Evolutionary conservation across 1,284 basidiomycete genomes (phyloP).

Genomic region (Leccinum pachyderme): DNA sequence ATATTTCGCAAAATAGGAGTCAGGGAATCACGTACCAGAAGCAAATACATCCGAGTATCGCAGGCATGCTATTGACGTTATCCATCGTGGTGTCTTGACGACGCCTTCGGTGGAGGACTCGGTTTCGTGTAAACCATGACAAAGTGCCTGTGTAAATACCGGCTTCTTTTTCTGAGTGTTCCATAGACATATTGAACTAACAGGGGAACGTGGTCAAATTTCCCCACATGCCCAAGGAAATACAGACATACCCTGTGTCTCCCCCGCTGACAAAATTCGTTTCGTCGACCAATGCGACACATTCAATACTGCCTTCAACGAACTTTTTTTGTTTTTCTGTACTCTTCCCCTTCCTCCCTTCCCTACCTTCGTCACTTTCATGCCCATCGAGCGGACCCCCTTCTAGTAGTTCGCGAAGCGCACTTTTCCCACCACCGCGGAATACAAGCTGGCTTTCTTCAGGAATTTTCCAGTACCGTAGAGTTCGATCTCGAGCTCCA

Average conservation of each 20-base stretch:
- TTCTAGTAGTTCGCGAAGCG: conserved; percentile 77
- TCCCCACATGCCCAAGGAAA: conserved; percentile 17
- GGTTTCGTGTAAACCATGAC: conserved; percentile 81
- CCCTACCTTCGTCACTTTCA: conserved; percentile 49
- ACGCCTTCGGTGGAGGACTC: conserved; percentile 71
- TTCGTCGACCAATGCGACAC: conserved; percentile 93
- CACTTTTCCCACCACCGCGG: conserved; percentile 84
- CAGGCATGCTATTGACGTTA: conserved; percentile 80
- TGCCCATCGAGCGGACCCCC: conserved; percentile 55
- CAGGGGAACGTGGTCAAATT: not conserved
- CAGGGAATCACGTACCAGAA: conserved; percentile 57
- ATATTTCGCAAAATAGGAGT: not conserved
- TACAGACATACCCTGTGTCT: conserved; percentile 79
- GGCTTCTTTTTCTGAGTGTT: conserved; percentile 96
- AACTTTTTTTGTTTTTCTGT: conserved; percentile 51
- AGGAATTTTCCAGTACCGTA: conserved; percentile 94
- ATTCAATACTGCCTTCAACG: conserved; percentile 90
- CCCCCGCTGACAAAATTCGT: conserved; percentile 91
- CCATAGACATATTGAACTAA: conserved; percentile 90
- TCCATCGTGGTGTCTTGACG: conserved; percentile 82
- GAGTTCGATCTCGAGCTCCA: conserved; percentile 89
- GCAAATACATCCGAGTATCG: conserved; percentile 91
- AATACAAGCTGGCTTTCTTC: conserved; percentile 97
- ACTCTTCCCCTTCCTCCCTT: conserved; percentile 39
- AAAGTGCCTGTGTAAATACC: conserved; percentile 78